Base-by-base conservation (phyloP, 257 asterid species). In the Lithospermum erythrorhizon region DNA sequence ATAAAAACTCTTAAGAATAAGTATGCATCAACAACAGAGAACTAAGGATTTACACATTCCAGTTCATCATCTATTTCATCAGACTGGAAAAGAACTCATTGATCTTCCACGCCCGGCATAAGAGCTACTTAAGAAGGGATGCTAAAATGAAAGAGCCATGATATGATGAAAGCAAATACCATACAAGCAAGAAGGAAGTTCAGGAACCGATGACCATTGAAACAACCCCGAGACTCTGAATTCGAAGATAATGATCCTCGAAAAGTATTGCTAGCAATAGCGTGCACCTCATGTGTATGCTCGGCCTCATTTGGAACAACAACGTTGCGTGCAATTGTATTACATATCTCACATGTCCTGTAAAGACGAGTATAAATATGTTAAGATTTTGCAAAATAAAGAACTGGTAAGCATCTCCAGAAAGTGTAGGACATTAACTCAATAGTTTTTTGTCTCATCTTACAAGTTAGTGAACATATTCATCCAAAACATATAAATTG, bases 301-400 rank as follows among this genome's bases (percentile, higher is more conserved):
- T 76, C 87, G 0, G 67, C 41, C 25, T 85, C 90, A 17, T 65
- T 79, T 47, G 82, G 82, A 32, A 94, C 82, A 35, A 82, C 82
- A 20, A 91, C 85, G 21, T 91, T 91, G 19, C 79, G 68, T 2
- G 95, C 98, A 0, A 90, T 71, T 2, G 98, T 81, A 48, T 87
- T 85, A 69, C 98, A 90, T 37, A 90, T 90, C 68, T 91, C 98
- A 21, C 98, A 91, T 56, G 87, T 81, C 87, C 98, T 88, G 87
- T 25, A 61, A 65, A 25, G 53, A 67, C 48, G 49, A 13, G 30
- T 23, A 56, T 4, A 16, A 2, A 35, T 35, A 7, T 53, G 10
- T 53, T 53, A 0, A n/a, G 11, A 19, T 2, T 53, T 53, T 19
- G 11, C 22, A 18, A 7, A 37, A 37, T 1, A 9, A 10, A 37